Base-by-base conservation (phyloP, 2,329 filamentous ascomycete species). In the Fusarium globosum region DNA sequence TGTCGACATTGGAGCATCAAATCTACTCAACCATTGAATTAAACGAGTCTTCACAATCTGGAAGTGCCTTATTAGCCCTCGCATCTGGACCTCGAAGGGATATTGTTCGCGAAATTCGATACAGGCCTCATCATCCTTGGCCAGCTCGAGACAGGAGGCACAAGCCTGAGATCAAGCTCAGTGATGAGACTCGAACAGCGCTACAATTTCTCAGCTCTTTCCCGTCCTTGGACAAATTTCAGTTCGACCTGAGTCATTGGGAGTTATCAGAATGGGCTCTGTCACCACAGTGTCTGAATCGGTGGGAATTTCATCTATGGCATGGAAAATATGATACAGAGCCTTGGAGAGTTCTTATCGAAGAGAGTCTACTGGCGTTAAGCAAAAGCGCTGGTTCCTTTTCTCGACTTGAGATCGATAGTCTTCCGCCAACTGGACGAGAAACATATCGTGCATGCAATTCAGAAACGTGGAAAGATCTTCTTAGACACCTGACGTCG, bases 41-140 rank as follows among this genome's bases (percentile, higher is more conserved):
- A 4, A 46, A 63, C 20, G 62, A 65, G 16, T 6, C n/a, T 4
- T 20, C 35, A 9, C 2, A 35, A 5, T 65, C 58, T 4, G 58
- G 45, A 23, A 38, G 5, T 2, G 26, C 26, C 1, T 21, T 63
- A 2, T 39, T 65, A 20, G 45, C 62, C 2, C 43, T 65, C 3
- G 45, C 30, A 39, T 53, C 62, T 28, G 62, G 62, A 4, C 38
- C 58, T 11, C 62, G 62, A 5, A 35, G 33, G 1, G n/a, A 39
- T 20, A 13, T 53, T 15, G 58, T 65, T 35, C 58, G 45, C 10
- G 28, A 39, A 26, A 14, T 65, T 12, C n/a, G 12, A 6, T 65
- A 65, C 30, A 53, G 20, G 4, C 62, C 58, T 8, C 62, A 28
- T 30, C 45, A 65, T n/a, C 58, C 58, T 23, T 65, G 62, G 58